Evolutionary conservation across 2,329 filamentous ascomycete species (phyloP).

Genomic region (Alternaria rosae): DNA sequence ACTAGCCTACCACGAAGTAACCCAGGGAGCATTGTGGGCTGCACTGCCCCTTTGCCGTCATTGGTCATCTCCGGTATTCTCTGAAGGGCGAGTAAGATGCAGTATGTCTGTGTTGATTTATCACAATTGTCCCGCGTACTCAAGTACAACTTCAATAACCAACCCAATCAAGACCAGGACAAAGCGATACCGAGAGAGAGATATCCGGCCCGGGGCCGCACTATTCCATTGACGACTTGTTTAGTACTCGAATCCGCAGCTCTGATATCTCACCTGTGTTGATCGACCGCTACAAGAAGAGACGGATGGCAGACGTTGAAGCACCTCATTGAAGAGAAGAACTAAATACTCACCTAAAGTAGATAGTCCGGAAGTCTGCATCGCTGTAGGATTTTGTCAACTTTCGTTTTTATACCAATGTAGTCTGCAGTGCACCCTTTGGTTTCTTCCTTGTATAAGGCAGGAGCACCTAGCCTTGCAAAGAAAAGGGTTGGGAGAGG

Average conservation of each 20-base stretch:
- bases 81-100: background rate
- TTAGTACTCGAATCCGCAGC: too few species aligned
- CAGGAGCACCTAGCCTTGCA: background rate
- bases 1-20: constrained; percentile 1
- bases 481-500: background rate
- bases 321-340: background rate
- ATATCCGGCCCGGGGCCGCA: background rate
- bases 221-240: background rate
- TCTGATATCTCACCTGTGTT: background rate
- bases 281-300: background rate
- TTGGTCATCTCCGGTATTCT: background rate
- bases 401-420: background rate
- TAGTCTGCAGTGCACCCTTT: background rate
- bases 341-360: background rate
- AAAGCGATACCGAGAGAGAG: background rate
- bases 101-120: background rate
- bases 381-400: background rate
- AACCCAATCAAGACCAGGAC: background rate
- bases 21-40: background rate
- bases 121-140: background rate
- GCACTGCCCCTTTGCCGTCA: background rate
- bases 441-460: background rate
- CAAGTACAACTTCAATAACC: background rate
- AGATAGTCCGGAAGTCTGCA: background rate
- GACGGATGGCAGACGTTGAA: background rate